Conservation (phyloP, 2,329 filamentous ascomycete genomes). For the Purpureocillium takamizusanense region DNA sequence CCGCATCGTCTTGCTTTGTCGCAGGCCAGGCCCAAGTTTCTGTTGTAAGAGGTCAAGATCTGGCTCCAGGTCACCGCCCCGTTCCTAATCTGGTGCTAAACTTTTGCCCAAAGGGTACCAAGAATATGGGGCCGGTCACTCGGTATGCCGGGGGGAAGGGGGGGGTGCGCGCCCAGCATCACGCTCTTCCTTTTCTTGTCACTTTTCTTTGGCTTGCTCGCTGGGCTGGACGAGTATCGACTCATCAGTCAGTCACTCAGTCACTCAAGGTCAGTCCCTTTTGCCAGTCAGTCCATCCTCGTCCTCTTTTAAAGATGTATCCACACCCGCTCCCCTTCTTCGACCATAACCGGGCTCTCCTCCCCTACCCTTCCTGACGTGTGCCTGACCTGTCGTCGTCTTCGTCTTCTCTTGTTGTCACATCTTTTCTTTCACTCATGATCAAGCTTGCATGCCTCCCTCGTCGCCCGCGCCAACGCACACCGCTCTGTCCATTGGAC, state of each 20-base stretch:
- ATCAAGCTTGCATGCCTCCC: not conserved
- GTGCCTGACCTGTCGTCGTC: no score
- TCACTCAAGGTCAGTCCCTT: no score
- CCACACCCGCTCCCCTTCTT: conserved; percentile 18
- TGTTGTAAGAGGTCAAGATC: conserved; percentile 5
- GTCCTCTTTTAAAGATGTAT: conserved; percentile 22
- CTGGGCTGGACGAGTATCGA: no score
- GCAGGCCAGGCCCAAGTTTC: no score
- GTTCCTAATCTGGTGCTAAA: conserved; percentile 20
- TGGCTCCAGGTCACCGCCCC: conserved; percentile 24
- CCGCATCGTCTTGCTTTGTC: conserved; percentile 7
- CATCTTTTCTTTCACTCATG: no score
- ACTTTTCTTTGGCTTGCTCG: no score
- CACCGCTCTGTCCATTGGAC: not conserved
- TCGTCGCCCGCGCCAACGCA: not conserved
- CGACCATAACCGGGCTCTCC: not conserved
- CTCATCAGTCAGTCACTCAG: no score
- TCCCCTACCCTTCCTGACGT: no score
- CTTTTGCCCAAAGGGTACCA: conserved; percentile 11
- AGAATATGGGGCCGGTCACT: not conserved
- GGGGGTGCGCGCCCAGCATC: conserved; percentile 1
- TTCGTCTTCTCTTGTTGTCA: no score
- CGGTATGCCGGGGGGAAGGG: no score
- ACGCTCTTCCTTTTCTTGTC: conserved; percentile 3
- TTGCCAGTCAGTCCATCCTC: no score